Base-by-base conservation (phyloP, 192 early-diverging fungal species). In the Backusella psychrophila region DNA sequence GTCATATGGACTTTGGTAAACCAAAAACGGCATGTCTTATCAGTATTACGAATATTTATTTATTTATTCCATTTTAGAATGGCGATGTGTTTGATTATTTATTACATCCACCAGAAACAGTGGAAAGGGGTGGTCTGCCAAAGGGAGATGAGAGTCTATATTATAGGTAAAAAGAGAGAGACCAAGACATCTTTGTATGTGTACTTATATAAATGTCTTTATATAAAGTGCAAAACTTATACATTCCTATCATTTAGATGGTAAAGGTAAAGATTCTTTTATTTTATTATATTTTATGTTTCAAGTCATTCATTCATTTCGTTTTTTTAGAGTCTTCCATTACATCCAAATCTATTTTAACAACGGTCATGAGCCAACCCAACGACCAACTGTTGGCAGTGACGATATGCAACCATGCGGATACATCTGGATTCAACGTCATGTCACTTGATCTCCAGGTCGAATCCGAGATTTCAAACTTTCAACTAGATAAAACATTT, bases 1-100 rank as follows among this genome's bases (percentile, higher is more conserved):
- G 68, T 80, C 1, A 46, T 87, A 4, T 87, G 83, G 84, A 87
- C 85, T 52, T 53, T 79, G 81, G 89, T 88, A 80, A 79, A 52
- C 14, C 17, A 31, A 36, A 38, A 39, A 41, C 9, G 9, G 38
- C 38, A 39, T n/a, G 66, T 49, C 15, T 17, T 6, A 12, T 63
- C 6, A 38, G 2, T 0, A 65, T 46, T 3, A 34, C 15, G 6
- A 63, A 56, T 39, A 15, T 12, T 35, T 11, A 74, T 11, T 26
- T 21, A 34, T 31, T 74, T 44, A 67, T n/a, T 34, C 19, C 4
- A 29, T 39, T 39, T 34, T 69, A 85, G 84, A 70, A 69, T 69
- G 85, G 85, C 14, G 69, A 77, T 29, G 49, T 82, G 2, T 82
- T 77, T 75, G 72, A 80, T 31, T 84, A 86, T 66, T 35, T 69